Base-by-base conservation (phyloP, 768 basidiomycete species). In the Amanita rubescens region DNA sequence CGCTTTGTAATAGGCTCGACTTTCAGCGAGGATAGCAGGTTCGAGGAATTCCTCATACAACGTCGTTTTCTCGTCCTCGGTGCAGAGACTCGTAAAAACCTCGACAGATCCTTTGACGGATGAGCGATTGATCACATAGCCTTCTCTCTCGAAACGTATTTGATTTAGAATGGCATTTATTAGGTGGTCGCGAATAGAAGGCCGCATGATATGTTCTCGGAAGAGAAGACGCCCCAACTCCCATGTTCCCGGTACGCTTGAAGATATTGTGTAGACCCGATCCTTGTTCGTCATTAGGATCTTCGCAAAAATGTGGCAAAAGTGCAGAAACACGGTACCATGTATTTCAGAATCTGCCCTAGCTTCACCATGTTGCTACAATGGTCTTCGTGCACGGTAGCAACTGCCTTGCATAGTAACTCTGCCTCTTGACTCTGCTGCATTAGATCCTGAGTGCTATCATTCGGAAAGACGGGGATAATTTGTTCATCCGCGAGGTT, bases 311-410 rank as follows among this genome's bases (percentile, higher is more conserved):
- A n/a, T n/a, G 25, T 22, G 55, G 51, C 22, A n/a, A 20, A 49
- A 30, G 39, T 2, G 45, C 25, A 55, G 30, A 47, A 34, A 17
- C 6, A 35, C 69, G 80, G 53, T 61, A 96, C 96, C 94, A 99
- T 96, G 65, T 99, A 99, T 64, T 90, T 92, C 59, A 98, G 74
- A 38, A 99, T 81, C 67, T 94, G 92, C 10, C 85, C 81, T 55
- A 99, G 67, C 66, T 94, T 90, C 24, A 78, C 73, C 90, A 97
- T 90, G 65, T 85, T 91, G 10, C 85, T 82, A 4, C 75, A 83
- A 67, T 99, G 96, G 65, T 97, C 93, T 52, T 94, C 89, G 94
- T 96, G 98, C 0, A 95, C 87, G 27, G 79, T 78, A 63, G 81
- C 80, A 51, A 96, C 57, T 25, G 88, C 87, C 63, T 89, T 94